Base-by-base conservation (phyloP, 768 basidiomycete species). In the Aureoboletus auriporus region DNA sequence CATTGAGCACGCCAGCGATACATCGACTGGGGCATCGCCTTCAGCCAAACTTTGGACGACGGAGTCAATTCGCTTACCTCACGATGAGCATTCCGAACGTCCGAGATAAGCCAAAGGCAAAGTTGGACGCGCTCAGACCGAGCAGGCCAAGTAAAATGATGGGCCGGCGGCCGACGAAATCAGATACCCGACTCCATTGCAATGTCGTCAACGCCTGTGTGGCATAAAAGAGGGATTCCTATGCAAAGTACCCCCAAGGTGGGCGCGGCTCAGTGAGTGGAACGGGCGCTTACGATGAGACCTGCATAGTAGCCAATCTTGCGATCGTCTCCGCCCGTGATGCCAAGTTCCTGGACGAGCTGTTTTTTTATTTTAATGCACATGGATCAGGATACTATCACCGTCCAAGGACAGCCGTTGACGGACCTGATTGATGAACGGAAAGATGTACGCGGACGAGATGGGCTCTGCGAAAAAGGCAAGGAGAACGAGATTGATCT, bases 291-390 rank as follows among this genome's bases (percentile, higher is more conserved):
- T 50, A 84, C 79, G 38, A 67, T 62, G 28, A 85, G 56, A 28
- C 82, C 83, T 23, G 80, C 82, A 59, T 85, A 85, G 56, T 85
- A 85, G 29, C 83, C 83, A 4, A 83, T 78, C 66, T 79, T 81
- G 44, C 72, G 70, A 39, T 80, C 74, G 49, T 86, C 81, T 23
- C 83, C 83, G 16, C 77, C 77, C 5, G 80, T 83, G 27, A 86
- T 70, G 36, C 76, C 80, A 16, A 84, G 69, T 53, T 82, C 83
- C 17, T 75, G 69, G 31, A 86, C 74, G 17, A 85, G 73, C 83
- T 85, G 11, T 33, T 23, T 23, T 23, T 23, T 23, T 23, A 2
- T 23, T 23, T 23, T 2, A 23, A 23, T 23, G 20, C 33, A 11
- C 1, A 33, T 23, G 20, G 4, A 33, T 12, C 27, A 6, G 8